Evolutionary conservation across 148 eudicot species (phyloP).

Genomic region (Chenopodium album): DNA sequence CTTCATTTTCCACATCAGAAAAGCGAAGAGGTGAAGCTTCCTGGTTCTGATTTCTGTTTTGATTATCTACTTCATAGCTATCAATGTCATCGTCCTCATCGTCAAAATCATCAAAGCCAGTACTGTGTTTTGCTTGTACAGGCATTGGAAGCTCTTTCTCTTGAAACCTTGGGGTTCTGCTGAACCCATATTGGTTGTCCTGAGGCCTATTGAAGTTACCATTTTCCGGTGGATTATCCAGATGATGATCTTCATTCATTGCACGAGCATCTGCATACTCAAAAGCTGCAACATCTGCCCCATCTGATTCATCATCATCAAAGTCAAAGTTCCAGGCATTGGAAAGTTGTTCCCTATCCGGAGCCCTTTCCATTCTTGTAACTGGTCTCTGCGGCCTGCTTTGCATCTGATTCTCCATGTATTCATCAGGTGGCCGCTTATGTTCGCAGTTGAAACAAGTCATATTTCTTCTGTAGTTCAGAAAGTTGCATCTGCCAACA

Average conservation of each 20-base stretch:
- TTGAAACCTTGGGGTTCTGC: slow-evolving; percentile 38
- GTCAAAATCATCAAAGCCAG: slow-evolving; percentile 89
- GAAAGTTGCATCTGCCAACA: slow-evolving; percentile 81
- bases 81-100: slow-evolving; percentile 80
- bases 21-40: slow-evolving; percentile 55
- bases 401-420: slow-evolving; percentile 55
- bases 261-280: slow-evolving; percentile 86
- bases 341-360: slow-evolving; percentile 56
- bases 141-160: slow-evolving; percentile 38
- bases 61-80: slow-evolving; percentile 71
- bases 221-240: slow-evolving; percentile 37
- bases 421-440: slow-evolving; percentile 92
- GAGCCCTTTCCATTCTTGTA: slow-evolving; percentile 41
- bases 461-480: slow-evolving; percentile 89
- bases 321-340: slow-evolving; percentile 99
- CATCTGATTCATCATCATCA: slow-evolving; percentile 95
- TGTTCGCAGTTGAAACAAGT: slow-evolving; percentile 86
- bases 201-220: slow-evolving; percentile 35
- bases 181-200: slow-evolving; percentile 28
- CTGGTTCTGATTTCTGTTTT: slow-evolving; percentile 35
- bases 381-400: slow-evolving; percentile 48
- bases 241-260: slow-evolving; percentile 46
- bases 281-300: slow-evolving; percentile 97
- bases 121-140: slow-evolving; percentile 31
- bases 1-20: slow-evolving; percentile 69